Conservation (phyloP, 1,139 yeast species). For the Protomyces pachydermus region DNA sequence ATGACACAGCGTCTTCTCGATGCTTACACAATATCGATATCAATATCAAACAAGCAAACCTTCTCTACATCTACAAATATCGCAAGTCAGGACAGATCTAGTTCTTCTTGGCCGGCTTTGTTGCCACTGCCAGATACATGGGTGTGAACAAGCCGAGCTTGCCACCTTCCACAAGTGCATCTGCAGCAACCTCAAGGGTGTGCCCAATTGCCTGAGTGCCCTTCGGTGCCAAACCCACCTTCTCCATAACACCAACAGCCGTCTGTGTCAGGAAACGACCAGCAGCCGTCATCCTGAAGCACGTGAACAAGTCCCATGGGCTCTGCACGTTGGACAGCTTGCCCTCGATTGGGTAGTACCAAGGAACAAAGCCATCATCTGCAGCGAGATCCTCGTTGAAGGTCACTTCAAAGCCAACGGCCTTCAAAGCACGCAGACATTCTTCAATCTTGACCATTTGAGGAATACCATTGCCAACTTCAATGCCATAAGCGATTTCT, state of each 20-base stretch:
- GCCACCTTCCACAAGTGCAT: constrained; percentile 89
- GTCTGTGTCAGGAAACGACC: constrained; percentile 85
- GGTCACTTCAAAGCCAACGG: constrained; percentile 80
- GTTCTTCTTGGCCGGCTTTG: constrained; percentile 32
- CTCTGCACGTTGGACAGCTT: constrained; percentile 84
- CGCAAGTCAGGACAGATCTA: not conserved
- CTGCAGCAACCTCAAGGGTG: constrained; percentile 95
- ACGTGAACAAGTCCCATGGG: constrained; percentile 70
- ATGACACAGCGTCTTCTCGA: not conserved
- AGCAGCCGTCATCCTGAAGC: constrained; percentile 77
- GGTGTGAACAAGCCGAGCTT: constrained; percentile 67
- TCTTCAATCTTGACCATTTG: constrained; percentile 85
- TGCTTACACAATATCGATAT: too few relatives aligned
- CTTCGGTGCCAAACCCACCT: constrained; percentile 81
- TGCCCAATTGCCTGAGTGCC: constrained; percentile 86
- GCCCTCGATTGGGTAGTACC: constrained; percentile 97
- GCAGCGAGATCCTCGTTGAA: constrained; percentile 79
- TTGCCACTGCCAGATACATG: constrained; percentile 43
- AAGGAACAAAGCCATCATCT: constrained; percentile 77
- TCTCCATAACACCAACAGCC: constrained; percentile 75
- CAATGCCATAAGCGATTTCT: constrained; percentile 93
- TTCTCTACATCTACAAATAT: too few relatives aligned
- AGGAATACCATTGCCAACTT: constrained; percentile 97
- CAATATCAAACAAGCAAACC: too few relatives aligned
- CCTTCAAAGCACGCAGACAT: constrained; percentile 78